Evolutionary conservation across 2,329 filamentous ascomycete genomes (phyloP).

Genomic region (Rhynchosporium graminicola): DNA sequence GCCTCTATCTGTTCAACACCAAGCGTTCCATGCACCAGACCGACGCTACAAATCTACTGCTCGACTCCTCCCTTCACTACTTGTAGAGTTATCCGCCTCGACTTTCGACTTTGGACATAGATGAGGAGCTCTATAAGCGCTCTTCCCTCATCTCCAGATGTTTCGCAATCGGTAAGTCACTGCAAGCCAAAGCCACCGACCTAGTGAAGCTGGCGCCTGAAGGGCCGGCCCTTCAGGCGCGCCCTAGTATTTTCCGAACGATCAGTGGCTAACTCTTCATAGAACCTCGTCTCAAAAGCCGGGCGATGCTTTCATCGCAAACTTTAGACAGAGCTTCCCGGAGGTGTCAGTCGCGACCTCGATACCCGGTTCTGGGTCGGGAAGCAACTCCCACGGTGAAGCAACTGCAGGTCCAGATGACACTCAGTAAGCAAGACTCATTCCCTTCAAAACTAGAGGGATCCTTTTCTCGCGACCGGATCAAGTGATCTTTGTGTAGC

Average conservation of each 20-base stretch:
- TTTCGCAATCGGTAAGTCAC: slow-evolving; percentile 42
- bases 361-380: slow-evolving; percentile 47
- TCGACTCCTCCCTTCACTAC: background rate
- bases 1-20: background rate
- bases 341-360: slow-evolving; percentile 61
- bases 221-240: background rate
- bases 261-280: slow-evolving; percentile 41
- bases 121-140: slow-evolving; percentile 21
- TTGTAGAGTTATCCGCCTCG: background rate
- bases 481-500: background rate
- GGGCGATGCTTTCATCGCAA: slow-evolving; percentile 77
- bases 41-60: background rate
- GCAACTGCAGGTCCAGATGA: slow-evolving; percentile 35
- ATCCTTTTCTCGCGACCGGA: background rate
- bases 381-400: slow-evolving; percentile 33
- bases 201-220: background rate
- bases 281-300: slow-evolving; percentile 73
- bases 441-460: background rate
- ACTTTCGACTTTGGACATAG: slow-evolving; percentile 9
- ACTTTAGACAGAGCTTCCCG: slow-evolving; percentile 82
- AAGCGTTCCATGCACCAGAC: slow-evolving; percentile 6
- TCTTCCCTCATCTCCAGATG: slow-evolving; percentile 35
- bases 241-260: background rate
- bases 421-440: slow-evolving; percentile 31
- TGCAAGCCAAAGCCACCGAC: background rate